phyloP scores from a whole-genome alignment of 805 yeast species.

The Wickerhamomyces canadensis region DNA sequence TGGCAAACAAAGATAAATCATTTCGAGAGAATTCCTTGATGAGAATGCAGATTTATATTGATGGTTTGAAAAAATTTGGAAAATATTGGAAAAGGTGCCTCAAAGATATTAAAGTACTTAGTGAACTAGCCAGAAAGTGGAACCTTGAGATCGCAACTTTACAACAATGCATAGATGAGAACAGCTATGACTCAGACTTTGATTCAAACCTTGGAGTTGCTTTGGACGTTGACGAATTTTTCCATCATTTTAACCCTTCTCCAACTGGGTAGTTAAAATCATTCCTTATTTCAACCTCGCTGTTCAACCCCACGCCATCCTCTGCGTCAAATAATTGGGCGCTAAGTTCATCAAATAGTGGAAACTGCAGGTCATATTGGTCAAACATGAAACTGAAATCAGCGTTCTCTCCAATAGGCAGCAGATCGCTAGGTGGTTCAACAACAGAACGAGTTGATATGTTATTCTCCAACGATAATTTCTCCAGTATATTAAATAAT shows the following conservation, averaged over 20 bases:
- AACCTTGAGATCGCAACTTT: constrained; percentile 1
- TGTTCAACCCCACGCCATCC: no score
- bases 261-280: no score
- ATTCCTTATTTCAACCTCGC: no score
- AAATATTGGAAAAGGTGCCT: constrained; percentile 26
- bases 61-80: constrained; percentile 22
- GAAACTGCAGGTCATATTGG: not conserved
- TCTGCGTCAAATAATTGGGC: not conserved
- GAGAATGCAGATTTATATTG: constrained; percentile 19
- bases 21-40: constrained; percentile 15
- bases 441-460: not conserved
- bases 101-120: constrained; percentile 25
- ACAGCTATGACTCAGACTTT: not conserved
- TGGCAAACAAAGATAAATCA: constrained; percentile 21
- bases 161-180: not conserved
- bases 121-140: constrained; percentile 25
- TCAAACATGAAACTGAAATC: no score
- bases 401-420: no score
- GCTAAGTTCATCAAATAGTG: not conserved
- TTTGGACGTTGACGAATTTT: not conserved
- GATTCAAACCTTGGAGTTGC: not conserved
- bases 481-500: not conserved
- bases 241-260: not conserved
- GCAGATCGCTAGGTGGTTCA: no score
- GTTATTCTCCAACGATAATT: constrained; percentile 1